A percentile compares a stretch with the other conserved stretches of the same genome.
Evolutionary conservation across 2,329 filamentous ascomycete species (phyloP).

Genomic region (Penicillium glabrum): DNA sequence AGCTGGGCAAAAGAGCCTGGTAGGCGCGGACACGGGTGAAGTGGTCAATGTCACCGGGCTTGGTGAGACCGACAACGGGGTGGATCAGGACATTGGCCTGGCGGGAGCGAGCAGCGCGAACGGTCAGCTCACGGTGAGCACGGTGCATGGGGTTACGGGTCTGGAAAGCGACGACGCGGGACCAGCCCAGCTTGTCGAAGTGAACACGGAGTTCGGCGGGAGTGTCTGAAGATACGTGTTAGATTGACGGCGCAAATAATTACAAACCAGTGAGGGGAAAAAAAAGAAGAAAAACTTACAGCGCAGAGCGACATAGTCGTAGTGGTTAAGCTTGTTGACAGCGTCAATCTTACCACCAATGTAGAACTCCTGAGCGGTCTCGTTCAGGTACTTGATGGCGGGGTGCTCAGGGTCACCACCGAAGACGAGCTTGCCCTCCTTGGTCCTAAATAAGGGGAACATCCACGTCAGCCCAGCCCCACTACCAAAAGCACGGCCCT

Average conservation of each 20-base stretch:
- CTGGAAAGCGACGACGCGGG: constrained; percentile 97
- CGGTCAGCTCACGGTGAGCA: constrained; percentile 95
- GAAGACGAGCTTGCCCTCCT: constrained; percentile 92
- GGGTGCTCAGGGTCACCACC: constrained; percentile 90
- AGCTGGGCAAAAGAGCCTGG: constrained; percentile 91
- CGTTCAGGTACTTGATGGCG: constrained; percentile 85
- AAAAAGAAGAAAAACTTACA: constrained; percentile 58
- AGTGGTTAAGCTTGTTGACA: constrained; percentile 93
- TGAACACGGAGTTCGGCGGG: constrained; percentile 91
- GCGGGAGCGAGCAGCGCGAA: constrained; percentile 90
- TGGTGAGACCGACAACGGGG: constrained; percentile 96
- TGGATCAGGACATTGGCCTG: constrained; percentile 99
- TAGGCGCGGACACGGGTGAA: constrained; percentile 99
- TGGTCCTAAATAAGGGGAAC: constrained; percentile 55
- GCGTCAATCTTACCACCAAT: constrained; percentile 95
- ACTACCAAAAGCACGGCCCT: constrained; percentile 12
- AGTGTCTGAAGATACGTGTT: constrained; percentile 60
- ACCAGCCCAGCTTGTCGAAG: constrained; percentile 99
- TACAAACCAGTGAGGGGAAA: background rate
- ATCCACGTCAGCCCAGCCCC: constrained; percentile 29
- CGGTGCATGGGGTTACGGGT: constrained; percentile 99
- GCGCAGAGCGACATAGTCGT: constrained; percentile 95
- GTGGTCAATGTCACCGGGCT: constrained; percentile 99
- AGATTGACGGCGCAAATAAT: background rate
- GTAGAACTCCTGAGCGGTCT: constrained; percentile 81